Percentiles rank a stretch among this genome's conserved stretches.
phyloP scores from a whole-genome alignment of 1,284 basidiomycete genomes.

The Leccinum solheimii region DNA sequence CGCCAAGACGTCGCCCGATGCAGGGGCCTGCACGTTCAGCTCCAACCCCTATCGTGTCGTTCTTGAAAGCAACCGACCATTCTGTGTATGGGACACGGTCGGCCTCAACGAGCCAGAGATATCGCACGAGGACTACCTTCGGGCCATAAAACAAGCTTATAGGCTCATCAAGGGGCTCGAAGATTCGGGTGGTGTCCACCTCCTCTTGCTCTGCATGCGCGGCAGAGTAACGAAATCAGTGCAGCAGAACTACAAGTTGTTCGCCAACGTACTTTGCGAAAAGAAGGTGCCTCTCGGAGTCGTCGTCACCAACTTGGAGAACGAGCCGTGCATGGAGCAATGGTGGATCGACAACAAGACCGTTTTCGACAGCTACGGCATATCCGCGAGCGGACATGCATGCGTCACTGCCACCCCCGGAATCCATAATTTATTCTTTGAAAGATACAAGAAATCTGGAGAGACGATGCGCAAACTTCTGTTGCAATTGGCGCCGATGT shows the following conservation, averaged over 20 bases:
- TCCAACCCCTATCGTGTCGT: constrained; percentile 19
- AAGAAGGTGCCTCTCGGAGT: constrained; percentile 35
- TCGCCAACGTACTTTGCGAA: constrained; percentile 29
- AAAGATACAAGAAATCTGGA: constrained; percentile 19
- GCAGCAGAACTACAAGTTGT: constrained; percentile 32
- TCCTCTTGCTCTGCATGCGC: constrained; percentile 41
- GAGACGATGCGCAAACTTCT: constrained; percentile 19
- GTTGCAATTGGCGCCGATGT: constrained; percentile 4
- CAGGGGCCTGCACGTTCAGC: constrained; percentile 26
- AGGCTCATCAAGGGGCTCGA: constrained; percentile 34
- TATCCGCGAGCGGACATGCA: constrained; percentile 26
- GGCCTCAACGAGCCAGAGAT: constrained; percentile 40
- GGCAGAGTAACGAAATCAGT: constrained; percentile 36
- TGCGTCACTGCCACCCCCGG: constrained; percentile 29
- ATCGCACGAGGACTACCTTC: constrained; percentile 20
- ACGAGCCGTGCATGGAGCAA: constrained; percentile 39
- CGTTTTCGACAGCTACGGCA: constrained; percentile 20
- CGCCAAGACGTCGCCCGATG: constrained; percentile 29
- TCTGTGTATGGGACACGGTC: constrained; percentile 37
- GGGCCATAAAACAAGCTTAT: constrained; percentile 36
- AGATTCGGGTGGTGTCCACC: constrained; percentile 32
- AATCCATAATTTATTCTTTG: constrained; percentile 12
- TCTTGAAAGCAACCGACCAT: constrained; percentile 12
- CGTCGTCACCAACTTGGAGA: constrained; percentile 39
- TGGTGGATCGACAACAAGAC: constrained; percentile 28